Evolutionary conservation across 2,329 filamentous ascomycete genomes (phyloP).

Genomic region (Xylaria polymorpha): DNA sequence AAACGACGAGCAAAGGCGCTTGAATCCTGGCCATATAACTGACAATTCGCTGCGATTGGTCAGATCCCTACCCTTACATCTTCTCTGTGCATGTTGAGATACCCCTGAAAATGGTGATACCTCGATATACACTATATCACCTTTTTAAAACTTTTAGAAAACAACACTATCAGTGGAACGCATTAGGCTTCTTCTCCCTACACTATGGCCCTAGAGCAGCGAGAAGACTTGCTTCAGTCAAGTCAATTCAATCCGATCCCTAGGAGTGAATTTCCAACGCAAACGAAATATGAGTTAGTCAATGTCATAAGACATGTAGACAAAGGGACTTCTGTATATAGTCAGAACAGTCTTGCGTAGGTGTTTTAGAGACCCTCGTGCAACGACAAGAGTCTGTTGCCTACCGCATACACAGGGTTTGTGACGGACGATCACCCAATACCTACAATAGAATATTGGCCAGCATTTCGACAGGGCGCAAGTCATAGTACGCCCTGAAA

Average conservation of each 20-base stretch:
- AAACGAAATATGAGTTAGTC: background rate
- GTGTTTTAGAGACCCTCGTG: too few species aligned
- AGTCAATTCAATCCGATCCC: background rate
- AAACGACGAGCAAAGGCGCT: background rate
- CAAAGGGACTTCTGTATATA: too few species aligned
- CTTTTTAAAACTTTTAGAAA: background rate
- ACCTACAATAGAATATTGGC: background rate
- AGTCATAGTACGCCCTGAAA: background rate
- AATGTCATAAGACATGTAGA: too few species aligned
- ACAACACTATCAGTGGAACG: background rate
- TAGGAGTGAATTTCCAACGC: background rate
- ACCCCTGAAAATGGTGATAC: background rate
- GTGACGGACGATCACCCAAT: background rate
- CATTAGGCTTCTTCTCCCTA: background rate
- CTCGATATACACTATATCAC: background rate
- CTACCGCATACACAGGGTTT: too few species aligned
- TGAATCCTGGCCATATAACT: background rate
- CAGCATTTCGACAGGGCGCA: background rate
- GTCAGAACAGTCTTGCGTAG: too few species aligned
- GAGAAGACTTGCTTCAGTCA: background rate
- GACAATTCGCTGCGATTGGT: background rate
- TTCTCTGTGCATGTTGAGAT: background rate
- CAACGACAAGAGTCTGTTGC: too few species aligned
- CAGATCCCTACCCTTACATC: background rate
- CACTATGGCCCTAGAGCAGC: background rate